Base-by-base conservation (phyloP, 75 land plant species). In the Azolla pinnata region DNA sequence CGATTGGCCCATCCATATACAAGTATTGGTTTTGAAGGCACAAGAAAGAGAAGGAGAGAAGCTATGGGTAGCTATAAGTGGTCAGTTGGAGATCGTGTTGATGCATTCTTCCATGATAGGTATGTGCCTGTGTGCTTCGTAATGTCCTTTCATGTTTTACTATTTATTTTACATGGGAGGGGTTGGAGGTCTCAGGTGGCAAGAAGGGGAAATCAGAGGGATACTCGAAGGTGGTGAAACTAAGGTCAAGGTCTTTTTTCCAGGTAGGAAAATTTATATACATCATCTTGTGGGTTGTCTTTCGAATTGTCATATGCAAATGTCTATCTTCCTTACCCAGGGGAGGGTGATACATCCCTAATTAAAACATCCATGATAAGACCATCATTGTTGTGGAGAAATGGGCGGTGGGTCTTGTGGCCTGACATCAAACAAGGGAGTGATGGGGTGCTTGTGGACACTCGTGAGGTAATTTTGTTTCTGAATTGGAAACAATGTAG, bases 21-120 rank as follows among this genome's bases (percentile, higher is more conserved):
- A 50, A 63, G 57, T 18, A 25, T 61, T 24, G 79, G 46, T 50
- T 63, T 33, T 71, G 86, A 83, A 56, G 88, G 90, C 26, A 71
- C 85, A 56, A 80, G 79, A 59, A 95, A 95, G 58, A 80, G 99
- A 34, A 78, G 83, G 20, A 71, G 91, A 62, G 80, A 79, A 30
- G 87, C 79, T 35, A 52, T 67, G 48, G 87, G 75, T 18, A 73
- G 56, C 30, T 67, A 74, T 67, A 63, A 29, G 27, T 95, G 96
- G 90, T 69, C 78, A 44, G 78, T 79, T 51, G 96, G 96, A 48
- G 99, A 95, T 65, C 86, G 33, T 30, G 90, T 89, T 51, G 99
- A 95, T 83, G 99, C 80, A 16, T 86, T 79, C 79, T 70, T 83
- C 23, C 67, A 67, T 29, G 75, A 86, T 35, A 78, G 87, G 99